phyloP scores from a whole-genome alignment of 345 rosid genomes.

The Sonneratia alba region DNA sequence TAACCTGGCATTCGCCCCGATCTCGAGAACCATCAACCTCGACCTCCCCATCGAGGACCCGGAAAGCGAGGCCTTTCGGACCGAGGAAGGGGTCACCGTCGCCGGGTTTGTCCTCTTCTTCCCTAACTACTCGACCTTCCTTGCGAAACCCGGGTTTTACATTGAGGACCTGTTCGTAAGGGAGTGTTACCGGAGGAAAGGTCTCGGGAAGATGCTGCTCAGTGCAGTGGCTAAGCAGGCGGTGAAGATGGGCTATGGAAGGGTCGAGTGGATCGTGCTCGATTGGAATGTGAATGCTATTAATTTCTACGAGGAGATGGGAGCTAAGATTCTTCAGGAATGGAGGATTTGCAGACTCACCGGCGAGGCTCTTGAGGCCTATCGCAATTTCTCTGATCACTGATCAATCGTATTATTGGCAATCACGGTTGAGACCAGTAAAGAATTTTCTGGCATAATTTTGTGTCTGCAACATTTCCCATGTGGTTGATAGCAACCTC shows the following conservation, averaged over 20 bases:
- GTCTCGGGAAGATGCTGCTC: slow-evolving; percentile 64
- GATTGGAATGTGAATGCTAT: slow-evolving; percentile 90
- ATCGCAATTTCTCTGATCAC: slow-evolving; percentile 14
- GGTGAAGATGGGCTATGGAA: slow-evolving; percentile 75
- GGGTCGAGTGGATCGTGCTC: slow-evolving; percentile 87
- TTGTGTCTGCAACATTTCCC: neutral
- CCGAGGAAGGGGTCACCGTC: slow-evolving; percentile 25
- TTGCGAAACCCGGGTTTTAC: slow-evolving; percentile 72
- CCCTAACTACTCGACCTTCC: slow-evolving; percentile 62
- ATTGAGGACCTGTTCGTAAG: slow-evolving; percentile 80
- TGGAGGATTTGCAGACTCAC: slow-evolving; percentile 86
- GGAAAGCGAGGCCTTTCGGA: slow-evolving; percentile 34
- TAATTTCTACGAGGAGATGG: slow-evolving; percentile 78
- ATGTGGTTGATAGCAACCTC: neutral
- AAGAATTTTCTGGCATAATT: neutral
- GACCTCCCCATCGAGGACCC: slow-evolving; percentile 52
- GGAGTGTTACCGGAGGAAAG: slow-evolving; percentile 69
- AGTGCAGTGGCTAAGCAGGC: slow-evolving; percentile 81
- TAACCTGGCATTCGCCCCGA: slow-evolving; percentile 30
- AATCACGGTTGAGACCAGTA: neutral
- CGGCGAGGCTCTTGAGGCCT: slow-evolving; percentile 72
- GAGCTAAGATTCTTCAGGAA: slow-evolving; percentile 58
- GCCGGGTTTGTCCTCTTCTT: slow-evolving; percentile 86
- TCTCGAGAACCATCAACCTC: slow-evolving; percentile 25
- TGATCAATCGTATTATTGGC: neutral